Percentiles rank a stretch among this genome's conserved stretches.
Conservation (phyloP, 1,284 basidiomycete genomes). For the Abortiporus biennis region DNA sequence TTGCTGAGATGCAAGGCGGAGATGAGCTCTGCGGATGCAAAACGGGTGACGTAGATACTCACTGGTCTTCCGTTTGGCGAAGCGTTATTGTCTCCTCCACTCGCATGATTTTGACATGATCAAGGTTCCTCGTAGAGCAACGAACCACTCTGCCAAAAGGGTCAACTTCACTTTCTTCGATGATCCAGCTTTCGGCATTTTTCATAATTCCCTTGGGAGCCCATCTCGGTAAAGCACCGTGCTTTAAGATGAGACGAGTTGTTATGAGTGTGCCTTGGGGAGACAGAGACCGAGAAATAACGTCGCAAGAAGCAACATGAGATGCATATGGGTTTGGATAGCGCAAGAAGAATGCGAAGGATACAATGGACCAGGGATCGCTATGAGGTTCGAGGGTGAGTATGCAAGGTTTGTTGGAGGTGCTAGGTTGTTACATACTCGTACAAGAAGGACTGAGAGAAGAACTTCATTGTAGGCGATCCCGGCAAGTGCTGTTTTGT, state of each 20-base stretch:
- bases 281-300: slow-evolving; percentile 76
- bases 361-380: slow-evolving; percentile 88
- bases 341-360: slow-evolving; percentile 90
- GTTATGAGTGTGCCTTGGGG: slow-evolving; percentile 77
- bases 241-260: slow-evolving; percentile 88
- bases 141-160: slow-evolving; percentile 62
- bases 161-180: slow-evolving; percentile 90
- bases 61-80: slow-evolving; percentile 61
- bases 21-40: too few relatives aligned
- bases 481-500: slow-evolving; percentile 20
- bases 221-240: slow-evolving; percentile 88
- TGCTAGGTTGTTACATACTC: slow-evolving; percentile 45
- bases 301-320: slow-evolving; percentile 94
- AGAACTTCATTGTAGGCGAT: slow-evolving; percentile 68
- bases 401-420: slow-evolving; percentile 10
- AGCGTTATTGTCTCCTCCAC: slow-evolving; percentile 70
- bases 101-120: slow-evolving; percentile 81
- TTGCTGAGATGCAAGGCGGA: too few relatives aligned
- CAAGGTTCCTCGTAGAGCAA: slow-evolving; percentile 74
- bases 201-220: slow-evolving; percentile 75
- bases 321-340: slow-evolving; percentile 96
- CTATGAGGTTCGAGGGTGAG: slow-evolving; percentile 31
- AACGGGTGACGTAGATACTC: slow-evolving; percentile 22
- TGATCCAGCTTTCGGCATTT: slow-evolving; percentile 78
- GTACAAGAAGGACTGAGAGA: slow-evolving; percentile 74